Percentiles rank a stretch among this genome's conserved stretches.
Evolutionary conservation across 2,329 filamentous ascomycete species (phyloP).

Genomic region (Colletotrichum spaethianum): DNA sequence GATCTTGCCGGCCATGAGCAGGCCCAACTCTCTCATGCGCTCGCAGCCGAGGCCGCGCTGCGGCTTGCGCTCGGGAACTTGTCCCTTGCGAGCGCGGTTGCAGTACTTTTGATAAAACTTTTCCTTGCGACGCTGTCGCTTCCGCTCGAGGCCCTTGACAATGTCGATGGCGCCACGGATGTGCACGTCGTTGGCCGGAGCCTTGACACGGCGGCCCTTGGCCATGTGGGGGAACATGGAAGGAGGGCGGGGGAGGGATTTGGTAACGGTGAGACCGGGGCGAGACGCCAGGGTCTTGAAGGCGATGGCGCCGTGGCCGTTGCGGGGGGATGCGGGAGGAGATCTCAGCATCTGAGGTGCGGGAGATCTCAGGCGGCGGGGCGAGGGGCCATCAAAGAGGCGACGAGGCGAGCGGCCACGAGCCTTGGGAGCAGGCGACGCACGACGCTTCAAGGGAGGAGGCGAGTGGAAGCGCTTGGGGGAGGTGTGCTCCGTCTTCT

Average conservation of each 20-base stretch:
- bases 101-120: slow-evolving; percentile 93
- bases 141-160: slow-evolving; percentile 94
- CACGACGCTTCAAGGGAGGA: slow-evolving; percentile 61
- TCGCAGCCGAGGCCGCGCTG: slow-evolving; percentile 90
- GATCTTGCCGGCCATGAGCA: slow-evolving; percentile 87
- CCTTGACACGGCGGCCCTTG: slow-evolving; percentile 56
- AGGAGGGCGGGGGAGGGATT: slow-evolving; percentile 86
- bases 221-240: slow-evolving; percentile 75
- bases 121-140: slow-evolving; percentile 92
- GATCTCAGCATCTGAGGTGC: slow-evolving; percentile 68
- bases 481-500: slow-evolving; percentile 65
- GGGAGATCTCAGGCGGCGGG: slow-evolving; percentile 78
- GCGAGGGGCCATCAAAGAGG: slow-evolving; percentile 78
- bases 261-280: slow-evolving; percentile 81
- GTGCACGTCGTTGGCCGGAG: slow-evolving; percentile 67
- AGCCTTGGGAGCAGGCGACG: slow-evolving; percentile 57
- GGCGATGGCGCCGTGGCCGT: slow-evolving; percentile 56
- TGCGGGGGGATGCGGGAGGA: slow-evolving; percentile 61
- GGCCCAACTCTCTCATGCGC: slow-evolving; percentile 88
- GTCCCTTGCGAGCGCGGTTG: slow-evolving; percentile 82
- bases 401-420: slow-evolving; percentile 70
- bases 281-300: slow-evolving; percentile 67
- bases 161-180: slow-evolving; percentile 97
- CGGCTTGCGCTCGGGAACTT: slow-evolving; percentile 74
- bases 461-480: slow-evolving; percentile 65